A percentile compares a stretch with the other conserved stretches of the same genome.
These are phyloP conservation scores for Melanogaster broomeanus DNA, from an alignment of 768 basidiomycete genomes.

Conservation along the genomic window DNA sequence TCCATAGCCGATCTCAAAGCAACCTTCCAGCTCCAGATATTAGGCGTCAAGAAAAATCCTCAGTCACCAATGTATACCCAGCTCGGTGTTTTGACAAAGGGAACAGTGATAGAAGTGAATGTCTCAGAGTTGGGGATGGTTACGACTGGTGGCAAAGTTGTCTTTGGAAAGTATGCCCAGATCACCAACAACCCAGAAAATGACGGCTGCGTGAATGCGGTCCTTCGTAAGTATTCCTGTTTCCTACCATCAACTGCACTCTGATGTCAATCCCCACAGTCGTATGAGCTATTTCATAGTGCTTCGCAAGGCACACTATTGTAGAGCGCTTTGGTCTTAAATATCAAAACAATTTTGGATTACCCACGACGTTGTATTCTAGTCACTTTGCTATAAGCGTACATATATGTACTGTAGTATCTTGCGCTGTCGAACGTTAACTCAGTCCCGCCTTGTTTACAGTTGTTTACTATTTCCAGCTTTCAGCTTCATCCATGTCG, in stretches of 20 bases:
- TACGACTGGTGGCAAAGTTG: constrained; percentile 93
- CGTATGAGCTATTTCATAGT: constrained; percentile 16
- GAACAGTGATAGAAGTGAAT: constrained; percentile 97
- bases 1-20: constrained; percentile 89
- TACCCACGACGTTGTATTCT: constrained; percentile 12
- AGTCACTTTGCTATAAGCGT: neutral
- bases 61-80: constrained; percentile 98
- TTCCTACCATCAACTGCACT: neutral
- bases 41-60: constrained; percentile 99
- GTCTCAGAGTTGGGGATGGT: constrained; percentile 99
- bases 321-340: neutral
- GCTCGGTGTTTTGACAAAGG: constrained; percentile 96
- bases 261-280: constrained; percentile 19
- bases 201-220: constrained; percentile 95
- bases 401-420: neutral
- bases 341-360: too few relatives aligned
- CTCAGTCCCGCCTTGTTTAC: constrained; percentile 18
- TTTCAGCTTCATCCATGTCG: constrained; percentile 27
- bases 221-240: constrained; percentile 65
- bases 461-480: constrained; percentile 16
- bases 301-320: neutral
- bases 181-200: constrained; percentile 95
- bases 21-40: constrained; percentile 97
- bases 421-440: too few relatives aligned
- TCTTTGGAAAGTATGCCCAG: constrained; percentile 92